phyloP scores from a whole-genome alignment of 176 grass and related monocot species.

The Phragmites australis region DNA sequence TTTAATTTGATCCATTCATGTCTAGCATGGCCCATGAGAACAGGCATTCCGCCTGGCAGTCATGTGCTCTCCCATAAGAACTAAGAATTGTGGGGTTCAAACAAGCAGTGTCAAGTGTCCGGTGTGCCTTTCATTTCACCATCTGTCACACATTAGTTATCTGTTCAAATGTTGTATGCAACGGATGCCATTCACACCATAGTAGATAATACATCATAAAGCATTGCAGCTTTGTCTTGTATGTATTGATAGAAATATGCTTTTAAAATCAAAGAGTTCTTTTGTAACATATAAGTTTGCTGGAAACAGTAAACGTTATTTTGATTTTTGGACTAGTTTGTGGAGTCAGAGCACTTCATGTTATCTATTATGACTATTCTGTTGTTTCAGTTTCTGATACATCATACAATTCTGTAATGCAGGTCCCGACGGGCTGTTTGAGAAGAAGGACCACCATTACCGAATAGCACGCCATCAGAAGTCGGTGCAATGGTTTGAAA shows the following conservation, averaged over 20 bases:
- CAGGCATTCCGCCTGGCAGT: background rate
- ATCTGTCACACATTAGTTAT: too few species aligned
- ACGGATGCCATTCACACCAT: background rate
- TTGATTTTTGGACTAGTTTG: background rate
- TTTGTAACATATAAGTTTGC: background rate
- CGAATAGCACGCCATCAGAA: constrained; percentile 17
- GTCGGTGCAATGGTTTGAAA: constrained; percentile 24
- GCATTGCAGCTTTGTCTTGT: too few species aligned
- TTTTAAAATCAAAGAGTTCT: too few species aligned
- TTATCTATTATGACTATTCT: background rate
- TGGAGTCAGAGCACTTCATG: background rate
- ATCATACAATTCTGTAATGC: constrained; percentile 14
- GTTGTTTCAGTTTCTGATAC: background rate
- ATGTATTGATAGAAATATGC: too few species aligned
- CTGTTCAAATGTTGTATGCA: background rate
- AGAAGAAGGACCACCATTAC: constrained; percentile 63
- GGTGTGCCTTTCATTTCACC: background rate
- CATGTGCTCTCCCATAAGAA: background rate
- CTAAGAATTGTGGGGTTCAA: background rate
- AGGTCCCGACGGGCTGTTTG: constrained; percentile 81
- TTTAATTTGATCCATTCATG: background rate
- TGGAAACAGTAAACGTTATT: background rate
- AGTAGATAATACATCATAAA: too few species aligned
- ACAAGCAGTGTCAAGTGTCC: too few species aligned
- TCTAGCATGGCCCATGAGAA: background rate